phyloP scores from a whole-genome alignment of 129 eudicot species.

The Flaveria brownii region DNA sequence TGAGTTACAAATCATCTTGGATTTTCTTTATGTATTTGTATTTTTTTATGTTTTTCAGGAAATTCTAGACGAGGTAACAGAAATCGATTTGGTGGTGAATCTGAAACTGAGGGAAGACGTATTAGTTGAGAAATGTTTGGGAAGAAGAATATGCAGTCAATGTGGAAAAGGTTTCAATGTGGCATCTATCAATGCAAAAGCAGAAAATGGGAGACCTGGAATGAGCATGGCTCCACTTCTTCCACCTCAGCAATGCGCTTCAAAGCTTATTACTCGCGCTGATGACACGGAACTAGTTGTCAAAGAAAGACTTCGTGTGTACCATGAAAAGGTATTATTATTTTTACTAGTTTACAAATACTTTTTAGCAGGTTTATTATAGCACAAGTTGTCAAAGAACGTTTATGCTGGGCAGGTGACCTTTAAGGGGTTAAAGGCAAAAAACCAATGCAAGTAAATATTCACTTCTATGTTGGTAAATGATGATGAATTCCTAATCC shows the following conservation, averaged over 20 bases:
- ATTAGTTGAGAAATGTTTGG: conserved; percentile 89
- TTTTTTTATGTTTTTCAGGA: conserved; percentile 46
- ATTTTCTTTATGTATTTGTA: neutral
- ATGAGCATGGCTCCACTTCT: conserved; percentile 74
- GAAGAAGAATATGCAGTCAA: conserved; percentile 77
- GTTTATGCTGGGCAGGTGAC: neutral
- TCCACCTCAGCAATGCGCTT: conserved; percentile 76
- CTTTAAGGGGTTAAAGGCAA: no score
- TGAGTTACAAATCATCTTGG: neutral
- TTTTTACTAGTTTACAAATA: neutral
- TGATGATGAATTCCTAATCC: conserved; percentile 1
- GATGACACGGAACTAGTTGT: conserved; percentile 80
- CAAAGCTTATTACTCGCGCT: conserved; percentile 88
- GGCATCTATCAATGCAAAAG: conserved; percentile 64
- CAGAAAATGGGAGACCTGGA: conserved; percentile 65
- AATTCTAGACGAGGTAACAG: conserved; percentile 75
- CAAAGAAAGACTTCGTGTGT: conserved; percentile 71
- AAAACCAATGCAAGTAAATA: neutral
- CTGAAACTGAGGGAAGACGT: conserved; percentile 86
- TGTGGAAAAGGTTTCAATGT: conserved; percentile 61
- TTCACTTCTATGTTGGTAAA: neutral
- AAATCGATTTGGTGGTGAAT: conserved; percentile 92
- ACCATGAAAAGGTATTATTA: conserved; percentile 76
- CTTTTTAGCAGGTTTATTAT: neutral
- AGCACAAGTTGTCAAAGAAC: no score